phyloP scores from a whole-genome alignment of 202 grass and related monocot species.

The Schoenoplectus tabernaemontani region DNA sequence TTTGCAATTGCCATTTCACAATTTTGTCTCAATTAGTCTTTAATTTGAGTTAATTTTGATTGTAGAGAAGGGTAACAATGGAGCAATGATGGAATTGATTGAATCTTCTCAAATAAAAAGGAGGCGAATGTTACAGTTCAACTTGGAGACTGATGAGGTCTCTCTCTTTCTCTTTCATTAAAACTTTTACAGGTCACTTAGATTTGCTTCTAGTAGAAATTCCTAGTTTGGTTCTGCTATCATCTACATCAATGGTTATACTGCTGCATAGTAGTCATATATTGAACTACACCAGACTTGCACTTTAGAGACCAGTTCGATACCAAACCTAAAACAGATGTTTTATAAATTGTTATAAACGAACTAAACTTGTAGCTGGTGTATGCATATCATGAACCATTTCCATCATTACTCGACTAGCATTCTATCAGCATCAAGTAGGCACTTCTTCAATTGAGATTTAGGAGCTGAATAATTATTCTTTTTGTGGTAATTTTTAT shows the following conservation, averaged over 20 bases:
- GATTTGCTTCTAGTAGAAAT: neutral
- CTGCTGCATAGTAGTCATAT: neutral
- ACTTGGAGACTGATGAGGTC: conserved; percentile 53
- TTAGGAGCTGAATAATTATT: neutral
- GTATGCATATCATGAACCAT: neutral
- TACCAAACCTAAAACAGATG: conserved; percentile 6
- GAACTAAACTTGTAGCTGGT: neutral
- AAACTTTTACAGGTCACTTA: neutral
- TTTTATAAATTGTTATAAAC: neutral
- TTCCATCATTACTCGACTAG: no score
- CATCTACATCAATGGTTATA: neutral
- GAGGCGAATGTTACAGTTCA: conserved; percentile 87
- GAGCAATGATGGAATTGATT: conserved; percentile 52
- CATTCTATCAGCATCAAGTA: neutral
- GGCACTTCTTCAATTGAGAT: neutral
- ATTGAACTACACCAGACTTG: neutral
- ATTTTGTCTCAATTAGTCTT: neutral
- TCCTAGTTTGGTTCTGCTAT: neutral
- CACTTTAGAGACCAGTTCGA: conserved; percentile 2
- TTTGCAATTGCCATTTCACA: neutral
- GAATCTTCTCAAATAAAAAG: conserved; percentile 80
- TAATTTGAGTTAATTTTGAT: neutral
- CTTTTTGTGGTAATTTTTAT: neutral
- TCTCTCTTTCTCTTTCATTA: neutral
- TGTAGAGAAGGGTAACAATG: conserved; percentile 13